phyloP scores from a whole-genome alignment of 164 flowering plant genomes.

The Magnolia changhungtana region DNA sequence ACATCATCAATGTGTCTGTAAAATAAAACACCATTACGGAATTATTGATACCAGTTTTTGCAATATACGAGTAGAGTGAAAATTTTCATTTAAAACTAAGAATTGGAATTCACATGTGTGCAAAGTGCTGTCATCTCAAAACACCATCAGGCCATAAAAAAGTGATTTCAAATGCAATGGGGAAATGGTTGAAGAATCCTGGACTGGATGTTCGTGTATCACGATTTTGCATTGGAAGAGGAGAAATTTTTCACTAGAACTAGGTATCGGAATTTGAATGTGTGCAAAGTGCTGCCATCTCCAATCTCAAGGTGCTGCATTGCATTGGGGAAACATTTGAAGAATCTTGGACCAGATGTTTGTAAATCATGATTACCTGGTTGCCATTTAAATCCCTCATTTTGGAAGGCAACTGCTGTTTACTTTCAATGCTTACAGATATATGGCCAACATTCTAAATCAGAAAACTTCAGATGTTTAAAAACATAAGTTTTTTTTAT shows the following conservation, averaged over 20 bases:
- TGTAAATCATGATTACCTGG: neutral
- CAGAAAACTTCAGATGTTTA: neutral
- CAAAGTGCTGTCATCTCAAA: neutral
- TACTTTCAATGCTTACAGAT: neutral
- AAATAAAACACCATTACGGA: neutral
- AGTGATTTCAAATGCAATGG: neutral
- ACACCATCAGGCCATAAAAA: neutral
- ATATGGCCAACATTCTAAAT: neutral
- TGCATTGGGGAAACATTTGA: neutral
- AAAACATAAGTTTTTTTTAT: neutral
- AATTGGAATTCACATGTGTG: neutral
- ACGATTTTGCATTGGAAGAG: neutral
- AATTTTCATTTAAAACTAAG: too few relatives aligned
- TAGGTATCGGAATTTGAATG: neutral
- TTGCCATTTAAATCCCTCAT: neutral
- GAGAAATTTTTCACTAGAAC: neutral
- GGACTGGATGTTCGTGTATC: neutral
- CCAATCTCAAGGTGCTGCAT: neutral
- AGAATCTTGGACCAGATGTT: neutral
- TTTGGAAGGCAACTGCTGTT: neutral
- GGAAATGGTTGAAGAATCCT: neutral
- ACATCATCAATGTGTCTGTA: slow-evolving; percentile 50
- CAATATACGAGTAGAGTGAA: neutral
- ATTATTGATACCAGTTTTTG: neutral
- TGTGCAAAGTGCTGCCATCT: neutral